A percentile compares a stretch with the other conserved stretches of the same genome.
Conservation (phyloP, 2,329 filamentous ascomycete species). For the Onygenales sp. region DNA sequence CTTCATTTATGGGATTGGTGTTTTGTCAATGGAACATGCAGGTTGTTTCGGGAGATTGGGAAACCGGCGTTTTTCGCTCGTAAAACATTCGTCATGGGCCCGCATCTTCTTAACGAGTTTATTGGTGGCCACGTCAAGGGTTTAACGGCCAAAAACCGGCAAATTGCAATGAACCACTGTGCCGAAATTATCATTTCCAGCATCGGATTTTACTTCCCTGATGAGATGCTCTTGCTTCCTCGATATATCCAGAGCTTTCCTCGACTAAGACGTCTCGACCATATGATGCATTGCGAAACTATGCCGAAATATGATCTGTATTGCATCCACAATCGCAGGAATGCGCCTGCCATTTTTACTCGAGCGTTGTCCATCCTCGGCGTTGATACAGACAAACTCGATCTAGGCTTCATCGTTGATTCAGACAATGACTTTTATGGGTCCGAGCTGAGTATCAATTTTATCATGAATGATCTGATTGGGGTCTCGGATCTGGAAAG, state of each 20-base stretch:
- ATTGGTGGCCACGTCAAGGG: neutral
- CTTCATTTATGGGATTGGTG: neutral
- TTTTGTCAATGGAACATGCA: neutral
- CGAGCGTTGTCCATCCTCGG: neutral
- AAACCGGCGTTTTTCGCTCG: neutral
- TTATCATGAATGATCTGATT: no score
- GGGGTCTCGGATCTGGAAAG: no score
- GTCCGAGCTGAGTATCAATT: neutral
- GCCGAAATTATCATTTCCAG: neutral
- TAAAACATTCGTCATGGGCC: neutral
- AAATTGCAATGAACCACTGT: neutral
- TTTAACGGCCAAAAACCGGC: neutral
- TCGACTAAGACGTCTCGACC: no score
- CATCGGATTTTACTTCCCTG: neutral
- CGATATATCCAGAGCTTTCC: no score
- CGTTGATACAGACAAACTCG: neutral
- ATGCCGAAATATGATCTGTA: neutral
- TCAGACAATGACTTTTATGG: neutral
- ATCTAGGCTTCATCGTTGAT: neutral
- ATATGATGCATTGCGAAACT: neutral
- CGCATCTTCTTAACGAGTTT: neutral
- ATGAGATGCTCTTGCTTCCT: neutral
- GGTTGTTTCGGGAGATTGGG: neutral
- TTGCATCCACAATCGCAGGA: neutral
- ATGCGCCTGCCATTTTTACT: neutral